phyloP scores from a whole-genome alignment of 768 basidiomycete species.

The Pleurotus djamor region DNA sequence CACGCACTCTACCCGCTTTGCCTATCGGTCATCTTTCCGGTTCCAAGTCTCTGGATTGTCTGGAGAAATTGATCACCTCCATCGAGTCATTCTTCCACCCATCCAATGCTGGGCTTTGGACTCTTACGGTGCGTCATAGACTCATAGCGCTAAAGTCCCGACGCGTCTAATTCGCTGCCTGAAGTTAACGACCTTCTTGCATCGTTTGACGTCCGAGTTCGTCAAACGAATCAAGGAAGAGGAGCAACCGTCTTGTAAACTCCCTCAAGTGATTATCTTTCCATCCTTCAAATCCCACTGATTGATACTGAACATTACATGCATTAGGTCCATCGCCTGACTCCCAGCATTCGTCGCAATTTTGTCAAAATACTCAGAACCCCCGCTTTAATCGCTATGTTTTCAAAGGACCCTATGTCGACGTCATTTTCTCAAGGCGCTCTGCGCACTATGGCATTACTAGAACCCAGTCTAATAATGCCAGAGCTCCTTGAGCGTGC shows the following conservation, averaged over 20 bases:
- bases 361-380: conserved; percentile 84
- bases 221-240: conserved; percentile 80
- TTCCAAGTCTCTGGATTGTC: conserved; percentile 82
- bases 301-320: not conserved
- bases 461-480: conserved; percentile 86
- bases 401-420: conserved; percentile 80
- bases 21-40: conserved; percentile 70
- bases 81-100: conserved; percentile 97
- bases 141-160: conserved; percentile 1
- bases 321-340: conserved; percentile 69
- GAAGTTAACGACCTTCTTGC: conserved; percentile 69
- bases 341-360: conserved; percentile 72
- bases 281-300: not conserved
- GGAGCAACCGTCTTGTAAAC: conserved; percentile 71
- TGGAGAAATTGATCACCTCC: conserved; percentile 86
- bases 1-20: conserved; percentile 22
- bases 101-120: conserved; percentile 88
- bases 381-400: conserved; percentile 89
- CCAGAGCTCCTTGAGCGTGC: conserved; percentile 90
- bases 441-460: conserved; percentile 71
- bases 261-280: conserved; percentile 55
- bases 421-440: conserved; percentile 80
- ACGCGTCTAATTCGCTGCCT: not conserved
- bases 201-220: conserved; percentile 75
- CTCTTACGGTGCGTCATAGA: conserved; percentile 43